Conservation (phyloP, 2,329 filamentous ascomycete species). For the Monosporascus sp. region DNA sequence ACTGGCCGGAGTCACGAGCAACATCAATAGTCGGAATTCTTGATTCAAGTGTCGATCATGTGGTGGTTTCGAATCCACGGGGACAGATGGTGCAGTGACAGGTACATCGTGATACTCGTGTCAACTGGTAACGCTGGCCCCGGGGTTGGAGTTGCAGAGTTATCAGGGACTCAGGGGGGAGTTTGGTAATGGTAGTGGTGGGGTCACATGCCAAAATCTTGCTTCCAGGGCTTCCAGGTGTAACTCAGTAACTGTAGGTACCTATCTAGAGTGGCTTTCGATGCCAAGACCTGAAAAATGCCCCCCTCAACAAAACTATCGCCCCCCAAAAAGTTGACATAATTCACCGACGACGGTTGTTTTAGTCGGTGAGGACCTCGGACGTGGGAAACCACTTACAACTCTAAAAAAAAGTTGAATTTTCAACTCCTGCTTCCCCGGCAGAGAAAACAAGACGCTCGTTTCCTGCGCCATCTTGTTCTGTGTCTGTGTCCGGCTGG, state of each 20-base stretch:
- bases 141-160: neutral
- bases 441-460: too few species aligned
- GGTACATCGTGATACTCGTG: neutral
- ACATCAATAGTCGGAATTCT: too few species aligned
- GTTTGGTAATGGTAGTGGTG: neutral
- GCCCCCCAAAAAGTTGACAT: neutral
- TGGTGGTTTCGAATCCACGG: too few species aligned
- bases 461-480: too few species aligned
- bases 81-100: too few species aligned
- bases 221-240: neutral
- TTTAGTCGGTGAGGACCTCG: neutral
- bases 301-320: neutral
- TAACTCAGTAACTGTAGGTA: neutral
- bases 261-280: neutral
- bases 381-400: neutral
- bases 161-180: neutral
- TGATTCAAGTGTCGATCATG: too few species aligned
- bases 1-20: too few species aligned
- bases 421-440: too few species aligned
- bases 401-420: too few species aligned
- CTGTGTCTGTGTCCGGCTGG: too few species aligned
- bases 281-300: neutral
- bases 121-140: neutral
- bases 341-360: neutral
- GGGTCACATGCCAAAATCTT: neutral